phyloP scores from a whole-genome alignment of 441 rosid species.

The Populus hybrid region DNA sequence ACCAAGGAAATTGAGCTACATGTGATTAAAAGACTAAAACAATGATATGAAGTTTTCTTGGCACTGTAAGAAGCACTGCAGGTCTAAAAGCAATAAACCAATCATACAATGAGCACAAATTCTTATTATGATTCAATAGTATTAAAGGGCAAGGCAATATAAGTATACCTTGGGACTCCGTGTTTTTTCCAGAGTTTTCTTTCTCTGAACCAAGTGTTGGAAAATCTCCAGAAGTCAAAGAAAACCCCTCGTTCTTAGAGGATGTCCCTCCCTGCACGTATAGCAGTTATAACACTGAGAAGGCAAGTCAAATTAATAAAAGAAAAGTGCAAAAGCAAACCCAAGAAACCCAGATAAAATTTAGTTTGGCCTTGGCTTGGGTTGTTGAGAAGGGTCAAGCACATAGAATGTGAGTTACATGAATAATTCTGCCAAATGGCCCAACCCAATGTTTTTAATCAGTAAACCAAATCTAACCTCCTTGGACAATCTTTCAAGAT shows the following conservation, averaged over 20 bases:
- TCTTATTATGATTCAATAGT: slow-evolving; percentile 14
- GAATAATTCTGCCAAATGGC: background rate
- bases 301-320: slow-evolving; percentile 12
- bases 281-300: slow-evolving; percentile 17
- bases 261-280: slow-evolving; percentile 58
- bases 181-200: slow-evolving; percentile 50
- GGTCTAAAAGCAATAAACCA: background rate
- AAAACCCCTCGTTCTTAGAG: slow-evolving; percentile 70
- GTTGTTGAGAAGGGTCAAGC: background rate
- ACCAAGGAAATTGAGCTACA: background rate
- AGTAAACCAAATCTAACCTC: slow-evolving; percentile 1
- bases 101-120: slow-evolving; percentile 7
- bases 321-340: slow-evolving; percentile 2
- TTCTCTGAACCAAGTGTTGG: slow-evolving; percentile 91
- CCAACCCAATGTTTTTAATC: background rate
- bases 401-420: background rate
- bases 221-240: slow-evolving; percentile 90
- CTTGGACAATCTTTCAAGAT: too few species aligned
- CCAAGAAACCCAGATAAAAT: background rate
- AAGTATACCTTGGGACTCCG: slow-evolving; percentile 60
- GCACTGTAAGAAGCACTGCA: background rate
- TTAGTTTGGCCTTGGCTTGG: background rate
- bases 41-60: background rate
- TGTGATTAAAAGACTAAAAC: background rate
- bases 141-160: slow-evolving; percentile 7